Conservation (phyloP, 257 asterid genomes). For the Mitragyna speciosa region DNA sequence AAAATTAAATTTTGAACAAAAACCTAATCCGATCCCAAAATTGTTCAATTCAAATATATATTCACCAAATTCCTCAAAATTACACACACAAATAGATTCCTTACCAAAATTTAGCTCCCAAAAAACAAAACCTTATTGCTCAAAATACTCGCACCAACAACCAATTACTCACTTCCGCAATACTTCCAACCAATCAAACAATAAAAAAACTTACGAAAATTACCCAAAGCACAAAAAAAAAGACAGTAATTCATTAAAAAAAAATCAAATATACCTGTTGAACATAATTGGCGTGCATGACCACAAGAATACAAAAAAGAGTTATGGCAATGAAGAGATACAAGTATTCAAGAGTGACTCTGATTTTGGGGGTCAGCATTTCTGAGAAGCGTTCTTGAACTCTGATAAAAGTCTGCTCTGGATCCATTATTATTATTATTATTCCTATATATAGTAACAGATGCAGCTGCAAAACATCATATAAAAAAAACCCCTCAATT, state of each 20-base stretch:
- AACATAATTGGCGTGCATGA: slow-evolving; percentile 99
- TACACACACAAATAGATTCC: neutral
- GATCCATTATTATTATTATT: slow-evolving; percentile 58
- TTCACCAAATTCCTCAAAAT: neutral
- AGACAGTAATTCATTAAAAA: neutral
- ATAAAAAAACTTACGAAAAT: neutral
- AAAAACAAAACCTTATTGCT: neutral
- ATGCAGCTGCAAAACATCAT: neutral
- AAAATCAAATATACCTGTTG: slow-evolving; percentile 65
- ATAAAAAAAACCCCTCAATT: neutral
- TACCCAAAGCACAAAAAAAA: neutral
- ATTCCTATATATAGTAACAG: neutral
- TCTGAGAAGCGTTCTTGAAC: slow-evolving; percentile 95
- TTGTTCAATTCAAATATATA: neutral
- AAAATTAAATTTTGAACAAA: neutral
- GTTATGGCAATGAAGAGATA: slow-evolving; percentile 78
- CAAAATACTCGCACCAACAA: neutral
- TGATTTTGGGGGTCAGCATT: slow-evolving; percentile 76
- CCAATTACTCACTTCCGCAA: neutral
- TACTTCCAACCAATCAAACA: neutral
- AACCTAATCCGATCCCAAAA: neutral
- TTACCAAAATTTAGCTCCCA: neutral
- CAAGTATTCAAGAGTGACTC: slow-evolving; percentile 80
- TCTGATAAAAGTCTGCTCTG: slow-evolving; percentile 94
- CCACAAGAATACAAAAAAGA: slow-evolving; percentile 89